A percentile compares a stretch with the other conserved stretches of the same genome.
phyloP scores from a whole-genome alignment of 192 early-diverging fungal species.

The Jimgerdemannia lactiflua region DNA sequence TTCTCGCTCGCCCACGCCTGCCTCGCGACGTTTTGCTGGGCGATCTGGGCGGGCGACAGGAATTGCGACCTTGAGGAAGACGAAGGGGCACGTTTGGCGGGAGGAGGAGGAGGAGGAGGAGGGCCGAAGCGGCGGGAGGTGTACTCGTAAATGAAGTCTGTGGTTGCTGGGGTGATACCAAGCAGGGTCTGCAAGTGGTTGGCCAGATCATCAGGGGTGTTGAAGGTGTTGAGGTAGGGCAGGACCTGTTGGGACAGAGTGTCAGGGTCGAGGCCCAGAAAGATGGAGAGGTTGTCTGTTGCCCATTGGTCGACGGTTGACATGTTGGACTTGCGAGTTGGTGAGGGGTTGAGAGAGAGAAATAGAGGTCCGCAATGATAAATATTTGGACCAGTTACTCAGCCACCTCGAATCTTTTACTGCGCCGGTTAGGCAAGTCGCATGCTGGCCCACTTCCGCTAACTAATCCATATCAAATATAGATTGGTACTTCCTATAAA shows the following conservation, averaged over 20 bases:
- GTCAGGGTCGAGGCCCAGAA: conserved; percentile 34
- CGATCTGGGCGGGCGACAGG: background rate
- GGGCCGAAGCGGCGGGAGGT: background rate
- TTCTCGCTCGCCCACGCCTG: conserved; percentile 13
- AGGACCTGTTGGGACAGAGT: conserved; percentile 29
- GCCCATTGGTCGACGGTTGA: conserved; percentile 24
- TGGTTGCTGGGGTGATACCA: conserved; percentile 18
- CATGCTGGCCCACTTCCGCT: too few relatives aligned
- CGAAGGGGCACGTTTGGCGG: background rate
- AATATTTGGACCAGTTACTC: background rate
- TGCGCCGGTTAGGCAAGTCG: too few relatives aligned
- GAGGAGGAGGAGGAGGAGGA: conserved; percentile 1
- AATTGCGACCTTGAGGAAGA: background rate
- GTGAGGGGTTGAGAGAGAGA: background rate
- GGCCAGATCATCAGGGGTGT: conserved; percentile 17
- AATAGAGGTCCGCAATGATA: background rate
- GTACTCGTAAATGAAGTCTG: conserved; percentile 30
- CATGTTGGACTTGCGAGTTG: background rate
- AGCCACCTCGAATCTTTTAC: too few relatives aligned
- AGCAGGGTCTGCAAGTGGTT: conserved; percentile 31
- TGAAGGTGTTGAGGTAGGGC: conserved; percentile 31
- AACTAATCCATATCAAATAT: too few relatives aligned
- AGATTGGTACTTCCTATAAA: too few relatives aligned
- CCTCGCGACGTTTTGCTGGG: background rate
- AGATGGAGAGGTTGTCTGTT: conserved; percentile 26